A percentile compares a stretch with the other conserved stretches of the same genome.
Conservation (phyloP, 2,329 filamentous ascomycete species). For the Zymoseptoria passerinii region DNA sequence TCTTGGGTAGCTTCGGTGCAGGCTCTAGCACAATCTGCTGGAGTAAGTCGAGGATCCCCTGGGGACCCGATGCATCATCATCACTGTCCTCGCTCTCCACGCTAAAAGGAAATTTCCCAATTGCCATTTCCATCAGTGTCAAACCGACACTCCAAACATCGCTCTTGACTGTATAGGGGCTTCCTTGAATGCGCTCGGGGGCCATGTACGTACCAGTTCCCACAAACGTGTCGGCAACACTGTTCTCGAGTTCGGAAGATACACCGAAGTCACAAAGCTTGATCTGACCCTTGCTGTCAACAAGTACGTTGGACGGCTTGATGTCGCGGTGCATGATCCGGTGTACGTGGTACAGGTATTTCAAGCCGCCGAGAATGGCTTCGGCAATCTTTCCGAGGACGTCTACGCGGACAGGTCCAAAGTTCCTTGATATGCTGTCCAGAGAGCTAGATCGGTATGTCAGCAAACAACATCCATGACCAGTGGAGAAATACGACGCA, state of each 20-base stretch:
- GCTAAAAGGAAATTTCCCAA: slow-evolving; percentile 93
- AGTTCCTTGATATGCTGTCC: slow-evolving; percentile 87
- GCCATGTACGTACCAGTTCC: slow-evolving; percentile 99
- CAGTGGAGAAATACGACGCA: slow-evolving; percentile 43
- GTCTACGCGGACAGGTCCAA: slow-evolving; percentile 90
- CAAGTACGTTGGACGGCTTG: slow-evolving; percentile 94
- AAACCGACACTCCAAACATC: slow-evolving; percentile 98
- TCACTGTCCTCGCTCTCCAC: slow-evolving; percentile 74
- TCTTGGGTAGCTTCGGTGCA: slow-evolving; percentile 87
- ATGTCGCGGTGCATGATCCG: slow-evolving; percentile 99
- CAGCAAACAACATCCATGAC: slow-evolving; percentile 6
- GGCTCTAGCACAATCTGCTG: slow-evolving; percentile 98
- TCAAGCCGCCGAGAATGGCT: slow-evolving; percentile 83
- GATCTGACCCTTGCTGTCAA: slow-evolving; percentile 89
- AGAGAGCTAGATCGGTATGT: slow-evolving; percentile 56
- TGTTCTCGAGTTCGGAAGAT: slow-evolving; percentile 96
- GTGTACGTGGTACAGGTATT: slow-evolving; percentile 90
- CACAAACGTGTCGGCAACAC: slow-evolving; percentile 95
- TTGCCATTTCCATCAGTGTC: slow-evolving; percentile 91
- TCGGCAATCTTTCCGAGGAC: slow-evolving; percentile 97
- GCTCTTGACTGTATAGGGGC: slow-evolving; percentile 94
- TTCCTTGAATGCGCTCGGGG: slow-evolving; percentile 92
- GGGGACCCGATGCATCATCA: slow-evolving; percentile 61
- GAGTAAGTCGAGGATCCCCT: slow-evolving; percentile 88
- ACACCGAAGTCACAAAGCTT: slow-evolving; percentile 98